These are phyloP conservation scores for Cytauxzoon felis DNA, from an alignment of 169 alveolate genomes.

Conservation along the genomic window DNA sequence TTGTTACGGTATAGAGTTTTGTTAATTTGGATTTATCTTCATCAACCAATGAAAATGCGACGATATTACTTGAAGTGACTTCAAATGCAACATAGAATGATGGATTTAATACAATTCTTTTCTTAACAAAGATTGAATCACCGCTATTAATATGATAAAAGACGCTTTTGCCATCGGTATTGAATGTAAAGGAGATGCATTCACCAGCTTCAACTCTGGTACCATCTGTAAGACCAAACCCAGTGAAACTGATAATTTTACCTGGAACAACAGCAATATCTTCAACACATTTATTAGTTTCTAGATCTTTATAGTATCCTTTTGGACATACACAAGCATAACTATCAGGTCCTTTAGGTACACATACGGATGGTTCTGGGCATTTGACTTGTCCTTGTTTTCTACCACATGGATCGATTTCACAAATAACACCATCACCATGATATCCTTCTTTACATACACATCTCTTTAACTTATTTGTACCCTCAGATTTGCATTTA, in stretches of 20 bases:
- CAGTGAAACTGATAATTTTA: conserved; percentile 22
- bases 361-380: conserved; percentile 1
- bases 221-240: conserved; percentile 27
- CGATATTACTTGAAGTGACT: conserved; percentile 23
- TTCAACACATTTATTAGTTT: conserved; percentile 9
- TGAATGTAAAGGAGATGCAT: conserved; percentile 45
- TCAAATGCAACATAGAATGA: conserved; percentile 24
- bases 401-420: conserved; percentile 11
- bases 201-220: conserved; percentile 48
- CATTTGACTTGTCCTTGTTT: conserved; percentile 9
- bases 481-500: conserved; percentile 2
- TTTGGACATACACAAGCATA: conserved; percentile 24
- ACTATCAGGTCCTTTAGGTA: conserved; percentile 18
- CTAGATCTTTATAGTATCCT: conserved; percentile 44
- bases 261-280: conserved; percentile 14
- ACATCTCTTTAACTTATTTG: conserved; percentile 37
- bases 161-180: conserved; percentile 19
- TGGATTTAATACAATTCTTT: conserved; percentile 3
- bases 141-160: conserved; percentile 59
- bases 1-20: conserved; percentile 43
- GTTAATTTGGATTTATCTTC: conserved; percentile 8
- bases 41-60: conserved; percentile 28
- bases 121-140: conserved; percentile 35
- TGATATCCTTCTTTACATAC: conserved; percentile 48
- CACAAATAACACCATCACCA: conserved; percentile 57